Conservation (phyloP, 768 basidiomycete genomes). For the Tubosaeta brunneosetosa region DNA sequence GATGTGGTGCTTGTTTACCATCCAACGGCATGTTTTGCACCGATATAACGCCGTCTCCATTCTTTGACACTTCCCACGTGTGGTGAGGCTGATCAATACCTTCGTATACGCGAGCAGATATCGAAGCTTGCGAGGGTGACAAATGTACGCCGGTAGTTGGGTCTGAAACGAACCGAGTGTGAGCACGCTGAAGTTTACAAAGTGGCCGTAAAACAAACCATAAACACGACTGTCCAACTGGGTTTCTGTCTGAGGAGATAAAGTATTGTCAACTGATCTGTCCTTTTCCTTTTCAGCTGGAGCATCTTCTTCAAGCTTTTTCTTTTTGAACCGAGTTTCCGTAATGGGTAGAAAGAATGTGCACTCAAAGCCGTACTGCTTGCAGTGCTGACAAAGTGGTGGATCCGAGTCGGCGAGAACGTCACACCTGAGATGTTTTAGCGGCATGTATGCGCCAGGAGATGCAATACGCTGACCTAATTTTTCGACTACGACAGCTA, state of each 20-base stretch:
- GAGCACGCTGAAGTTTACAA: constrained; percentile 7
- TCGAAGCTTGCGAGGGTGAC: constrained; percentile 82
- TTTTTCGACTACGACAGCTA: constrained; percentile 86
- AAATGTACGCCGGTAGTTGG: constrained; percentile 85
- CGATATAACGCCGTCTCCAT: constrained; percentile 84
- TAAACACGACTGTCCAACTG: constrained; percentile 60
- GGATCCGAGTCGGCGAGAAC: constrained; percentile 75
- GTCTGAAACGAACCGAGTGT: constrained; percentile 49
- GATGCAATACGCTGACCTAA: constrained; percentile 46
- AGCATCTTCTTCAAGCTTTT: constrained; percentile 72
- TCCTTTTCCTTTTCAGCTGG: constrained; percentile 37
- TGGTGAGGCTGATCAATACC: constrained; percentile 85
- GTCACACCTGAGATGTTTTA: constrained; percentile 56
- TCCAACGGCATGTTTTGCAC: constrained; percentile 60
- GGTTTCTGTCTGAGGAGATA: constrained; percentile 45
- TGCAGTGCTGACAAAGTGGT: constrained; percentile 89
- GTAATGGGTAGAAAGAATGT: constrained; percentile 98
- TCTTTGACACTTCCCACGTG: constrained; percentile 78
- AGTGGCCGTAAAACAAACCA: constrained; percentile 39
- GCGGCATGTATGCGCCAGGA: constrained; percentile 7
- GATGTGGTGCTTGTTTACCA: constrained; percentile 50
- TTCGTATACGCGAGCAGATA: constrained; percentile 83
- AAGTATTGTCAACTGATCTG: constrained; percentile 30
- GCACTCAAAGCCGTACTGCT: constrained; percentile 89
- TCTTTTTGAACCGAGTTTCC: constrained; percentile 98